A percentile compares a stretch with the other conserved stretches of the same genome.
Conservation (phyloP, 176 grass and related monocot species). For the Ampelocalamus luodianensis region DNA sequence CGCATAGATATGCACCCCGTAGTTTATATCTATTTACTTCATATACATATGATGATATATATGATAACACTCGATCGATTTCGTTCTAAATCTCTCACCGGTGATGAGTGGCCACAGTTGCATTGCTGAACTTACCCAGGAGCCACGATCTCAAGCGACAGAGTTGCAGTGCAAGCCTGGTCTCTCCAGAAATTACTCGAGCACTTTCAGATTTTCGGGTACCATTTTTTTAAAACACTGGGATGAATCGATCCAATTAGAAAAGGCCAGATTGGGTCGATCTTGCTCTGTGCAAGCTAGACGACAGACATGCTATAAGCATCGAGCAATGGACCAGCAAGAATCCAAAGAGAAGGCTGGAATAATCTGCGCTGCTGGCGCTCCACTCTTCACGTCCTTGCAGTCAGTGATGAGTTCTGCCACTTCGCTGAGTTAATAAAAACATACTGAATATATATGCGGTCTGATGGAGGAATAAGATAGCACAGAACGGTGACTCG, state of each 20-base stretch:
- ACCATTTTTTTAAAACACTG: not conserved
- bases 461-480: not conserved
- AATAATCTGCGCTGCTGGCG: constrained; percentile 14
- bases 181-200: not conserved
- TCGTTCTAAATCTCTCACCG: no score
- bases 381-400: constrained; percentile 5
- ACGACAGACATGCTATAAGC: not conserved
- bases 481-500: not conserved
- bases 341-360: constrained; percentile 35
- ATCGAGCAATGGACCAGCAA: constrained; percentile 34
- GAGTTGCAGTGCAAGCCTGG: not conserved
- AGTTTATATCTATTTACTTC: no score
- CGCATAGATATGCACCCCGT: no score
- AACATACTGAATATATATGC: not conserved
- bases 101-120: not conserved
- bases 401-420: not conserved
- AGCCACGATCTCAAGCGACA: not conserved
- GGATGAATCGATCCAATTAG: not conserved
- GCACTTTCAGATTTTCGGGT: not conserved
- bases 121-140: not conserved
- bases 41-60: no score
- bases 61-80: no score
- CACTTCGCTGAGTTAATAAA: not conserved
- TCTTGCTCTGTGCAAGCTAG: not conserved
- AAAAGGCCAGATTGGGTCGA: not conserved